Base-by-base conservation (phyloP, 805 yeast genomes). In the Jamesozyma hellenica region DNA sequence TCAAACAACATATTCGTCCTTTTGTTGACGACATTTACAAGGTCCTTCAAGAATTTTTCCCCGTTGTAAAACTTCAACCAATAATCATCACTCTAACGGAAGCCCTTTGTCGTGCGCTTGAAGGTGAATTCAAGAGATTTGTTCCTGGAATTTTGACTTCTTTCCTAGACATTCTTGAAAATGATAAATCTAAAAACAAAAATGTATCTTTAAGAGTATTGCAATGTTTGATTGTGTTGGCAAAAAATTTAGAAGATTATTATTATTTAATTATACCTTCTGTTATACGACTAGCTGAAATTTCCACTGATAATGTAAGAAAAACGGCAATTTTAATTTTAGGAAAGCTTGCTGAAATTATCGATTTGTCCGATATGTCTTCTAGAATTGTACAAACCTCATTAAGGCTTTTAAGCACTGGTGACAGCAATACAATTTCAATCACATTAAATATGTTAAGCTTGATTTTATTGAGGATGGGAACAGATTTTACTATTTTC, bases 1-100 rank as follows among this genome's bases (percentile, higher is more conserved):
- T 90, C 18, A 84, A 82, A 48, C 92, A 86, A 52, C 95, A 88
- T 56, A 82, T 90, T 14, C 66, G 97, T 38, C 90, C 92, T 2
- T 81, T 76, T 51, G 67, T 87, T 37, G 70, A 74, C 1, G 82
- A 80, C 26, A 77, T 90, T 3, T 82, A 88, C 49, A 73, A 64
- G 2, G 75, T 80, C 1, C 73, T 87, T 38, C 72, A 74, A 44
- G 90, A 82, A 43, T 82, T 75, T 43, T 87, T 86, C 59, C 61
- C 61, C 14, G 48, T 59, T 25, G 71, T 74, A 21, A 66, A 76
- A 41, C 63, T 86, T 34, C 92, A 86, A 52, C 75, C 77, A 4
- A 80, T 86, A 0, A 77, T 88, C 16, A 73, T 90, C 32, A 73
- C 77, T 25, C 71, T 90, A 31, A 74, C 86, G 21, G 95, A 87